Percentiles rank a stretch among this genome's conserved stretches.
Evolutionary conservation across 2,329 filamentous ascomycete species (phyloP).

Genomic region (Aureobasidium subglaciale): DNA sequence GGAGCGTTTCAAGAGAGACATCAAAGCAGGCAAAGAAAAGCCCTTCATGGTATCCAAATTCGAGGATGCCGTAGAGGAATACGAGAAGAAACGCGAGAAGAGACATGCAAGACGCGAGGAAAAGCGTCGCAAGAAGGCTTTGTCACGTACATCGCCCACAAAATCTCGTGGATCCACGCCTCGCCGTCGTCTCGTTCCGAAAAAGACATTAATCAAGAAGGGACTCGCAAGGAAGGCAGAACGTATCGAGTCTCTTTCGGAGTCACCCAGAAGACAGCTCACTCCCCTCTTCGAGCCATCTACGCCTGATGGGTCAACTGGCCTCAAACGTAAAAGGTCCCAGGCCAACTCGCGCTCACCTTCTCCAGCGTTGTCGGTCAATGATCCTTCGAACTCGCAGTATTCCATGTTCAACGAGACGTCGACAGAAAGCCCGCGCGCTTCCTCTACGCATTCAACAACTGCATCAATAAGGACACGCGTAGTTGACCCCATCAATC

Average conservation of each 20-base stretch:
- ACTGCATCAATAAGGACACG: neutral
- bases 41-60: constrained; percentile 23
- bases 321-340: neutral
- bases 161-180: constrained; percentile 14
- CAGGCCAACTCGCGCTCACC: neutral
- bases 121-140: constrained; percentile 23
- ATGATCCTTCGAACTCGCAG: constrained; percentile 13
- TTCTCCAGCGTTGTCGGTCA: neutral
- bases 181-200: neutral
- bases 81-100: constrained; percentile 15
- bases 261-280: neutral
- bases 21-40: constrained; percentile 17
- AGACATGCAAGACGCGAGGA: constrained; percentile 19
- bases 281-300: neutral
- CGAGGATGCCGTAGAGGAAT: constrained; percentile 16
- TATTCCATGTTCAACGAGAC: constrained; percentile 15
- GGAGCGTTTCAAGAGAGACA: constrained; percentile 19
- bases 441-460: neutral
- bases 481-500: neutral
- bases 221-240: neutral
- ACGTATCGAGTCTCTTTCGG: neutral
- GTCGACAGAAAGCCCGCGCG: neutral
- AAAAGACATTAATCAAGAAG: constrained; percentile 13
- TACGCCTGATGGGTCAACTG: neutral
- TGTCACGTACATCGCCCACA: no score